Evolutionary conservation across 2,329 filamentous ascomycete genomes (phyloP), one percentile per base, ranked within the genome.

Genomic region (Chaetoscypha palmicola): DNA sequence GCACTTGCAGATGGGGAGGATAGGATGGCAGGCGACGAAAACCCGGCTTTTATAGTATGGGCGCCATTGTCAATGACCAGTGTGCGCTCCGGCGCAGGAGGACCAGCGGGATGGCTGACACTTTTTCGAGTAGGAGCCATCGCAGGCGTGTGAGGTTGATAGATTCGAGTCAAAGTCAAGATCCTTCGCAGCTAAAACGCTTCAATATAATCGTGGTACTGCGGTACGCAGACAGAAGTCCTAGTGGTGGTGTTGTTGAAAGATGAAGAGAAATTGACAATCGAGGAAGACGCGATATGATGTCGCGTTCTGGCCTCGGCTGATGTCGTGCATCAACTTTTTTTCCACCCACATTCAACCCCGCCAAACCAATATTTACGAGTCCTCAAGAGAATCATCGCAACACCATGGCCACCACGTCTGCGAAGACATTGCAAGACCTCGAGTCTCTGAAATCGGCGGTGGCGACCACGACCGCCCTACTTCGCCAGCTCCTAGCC

Each of bases 51-150:
- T 64, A 98, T 77, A 5, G 82, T 90, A 66, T 86, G 83, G 33
- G 83, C 90, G 62, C 92, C 92, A 69, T 97, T 96, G 69, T 98
- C 92, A 59, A 98, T 73, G 35, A 98, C 75, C 42, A 98, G 80
- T 0, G 90, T 95, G 46, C 70, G 76, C 1, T 71, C 61, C 0
- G 82, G 81, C 5, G 77, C 67, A 19, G 71, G 61, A 3, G 75
- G 67, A 35, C 69, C 67, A 4, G 70, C 62, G 12, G 69, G 62
- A 41, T 77, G 77, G 38, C 16, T 21, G 9, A 22, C 12, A 22
- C 72, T 67, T 62, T 77, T 82, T 30, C 65, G 58, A 12, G 33
- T 23, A 11, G 55, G 52, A 8, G 52, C 48, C 52, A 55, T 55
- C 3, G 12, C 4, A 19, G 24, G 20, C 2, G 12, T 5, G 20